Base-by-base conservation (phyloP, 2,329 filamentous ascomycete genomes). In the Colletotrichum spaethianum region DNA sequence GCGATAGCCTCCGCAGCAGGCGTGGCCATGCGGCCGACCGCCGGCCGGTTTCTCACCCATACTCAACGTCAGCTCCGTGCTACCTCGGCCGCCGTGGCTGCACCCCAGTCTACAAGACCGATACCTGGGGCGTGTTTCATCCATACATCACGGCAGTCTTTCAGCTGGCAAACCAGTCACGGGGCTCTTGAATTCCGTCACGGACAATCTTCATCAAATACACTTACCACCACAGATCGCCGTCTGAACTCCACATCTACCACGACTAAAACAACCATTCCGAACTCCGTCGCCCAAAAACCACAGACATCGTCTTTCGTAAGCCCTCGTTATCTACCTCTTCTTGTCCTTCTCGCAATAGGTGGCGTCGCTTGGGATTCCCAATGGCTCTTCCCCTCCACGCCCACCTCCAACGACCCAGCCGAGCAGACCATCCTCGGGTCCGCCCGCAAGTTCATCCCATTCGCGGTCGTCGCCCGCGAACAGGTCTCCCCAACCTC, bases 401-500 rank as follows among this genome's bases (percentile, higher is more conserved):
- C 48, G 8, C 48, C 67, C 4, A 4, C 57, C 46, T 50, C 67
- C 42, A 48, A 44, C 44, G 63, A 69, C 38, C 60, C 53, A 4
- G 23, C 66, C 38, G 46, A 57, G 26, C 53, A 50, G 1, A 72
- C 70, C 33, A 33, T 72, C 2, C 86, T 94, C 71, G 91, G 93
- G 82, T 80, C 84, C 18, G 83, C 85, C 67, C 86, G 84, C 31
- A 71, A 57, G 6, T 95, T 94, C 81, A 87, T 87, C 44, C 88
- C 89, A 3, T 95, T 93, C 82, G 89, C 86, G 33, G 87, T 96
- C 74, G 84, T 88, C 20, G 81, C 85, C 33, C 89, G 89, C 75
- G 87, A 92, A 61, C 82, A 85, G 31, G 87, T 94, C 53, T 93
- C 93, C 0, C 87, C 90, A 1, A 91, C 91, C 0, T 91, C 89